These are phyloP conservation scores for Vitis vinifera DNA, from an alignment of 164 flowering plant species.

Conservation along the genomic window DNA sequence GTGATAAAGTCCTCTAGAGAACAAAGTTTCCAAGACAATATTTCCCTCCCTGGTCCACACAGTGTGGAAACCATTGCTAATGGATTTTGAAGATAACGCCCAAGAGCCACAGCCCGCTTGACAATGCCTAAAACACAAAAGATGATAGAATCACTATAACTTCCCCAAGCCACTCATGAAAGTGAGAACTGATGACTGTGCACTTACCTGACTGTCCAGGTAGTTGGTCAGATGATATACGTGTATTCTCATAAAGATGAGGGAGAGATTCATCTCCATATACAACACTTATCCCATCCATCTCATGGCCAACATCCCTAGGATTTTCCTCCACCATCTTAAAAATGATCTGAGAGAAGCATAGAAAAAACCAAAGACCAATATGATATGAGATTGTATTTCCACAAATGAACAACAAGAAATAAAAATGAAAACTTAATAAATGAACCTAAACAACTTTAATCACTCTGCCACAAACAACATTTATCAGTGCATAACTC, in stretches of 20 bases:
- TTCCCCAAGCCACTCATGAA: not conserved
- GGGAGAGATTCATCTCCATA: conserved; percentile 94
- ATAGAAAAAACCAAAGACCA: not conserved
- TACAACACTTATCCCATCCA: conserved; percentile 72
- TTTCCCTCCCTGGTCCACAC: conserved; percentile 94
- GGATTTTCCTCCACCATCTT: conserved; percentile 91
- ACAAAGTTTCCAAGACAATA: conserved; percentile 85
- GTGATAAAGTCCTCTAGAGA: conserved; percentile 69
- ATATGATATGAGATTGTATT: not conserved
- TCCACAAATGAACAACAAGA: not conserved
- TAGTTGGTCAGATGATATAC: conserved; percentile 81
- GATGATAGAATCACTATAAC: not conserved
- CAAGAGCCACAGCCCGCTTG: conserved; percentile 95
- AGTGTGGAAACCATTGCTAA: conserved; percentile 91
- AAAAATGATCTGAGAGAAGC: conserved; percentile 62
- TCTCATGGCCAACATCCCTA: conserved; percentile 76
- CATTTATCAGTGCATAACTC: not conserved
- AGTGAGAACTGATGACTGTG: not conserved
- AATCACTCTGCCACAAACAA: not conserved
- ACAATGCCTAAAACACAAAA: conserved; percentile 62
- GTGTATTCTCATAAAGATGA: conserved; percentile 87
- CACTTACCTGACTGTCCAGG: conserved; percentile 70
- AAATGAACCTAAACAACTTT: not conserved
- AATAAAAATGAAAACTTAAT: not conserved
- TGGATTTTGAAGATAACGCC: conserved; percentile 93